A percentile compares a stretch with the other conserved stretches of the same genome.
Conservation (phyloP, 208 protist species). For the Crithidia brevicula region DNA sequence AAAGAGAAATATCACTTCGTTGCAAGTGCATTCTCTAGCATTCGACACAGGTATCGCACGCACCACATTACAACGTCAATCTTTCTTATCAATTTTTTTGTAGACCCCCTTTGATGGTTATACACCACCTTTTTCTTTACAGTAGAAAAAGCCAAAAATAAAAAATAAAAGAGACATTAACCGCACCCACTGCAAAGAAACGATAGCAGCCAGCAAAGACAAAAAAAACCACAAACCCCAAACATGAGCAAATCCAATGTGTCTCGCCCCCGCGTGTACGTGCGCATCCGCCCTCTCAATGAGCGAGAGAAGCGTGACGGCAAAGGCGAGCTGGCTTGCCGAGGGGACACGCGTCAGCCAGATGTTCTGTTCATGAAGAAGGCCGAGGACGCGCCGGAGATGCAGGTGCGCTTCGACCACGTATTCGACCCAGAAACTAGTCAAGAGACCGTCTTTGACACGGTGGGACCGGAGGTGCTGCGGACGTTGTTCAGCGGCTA, state of each 20-base stretch:
- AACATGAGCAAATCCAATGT: slow-evolving; percentile 75
- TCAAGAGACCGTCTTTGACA: slow-evolving; percentile 67
- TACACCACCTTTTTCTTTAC: slow-evolving; percentile 11
- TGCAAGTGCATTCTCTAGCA: too few species aligned
- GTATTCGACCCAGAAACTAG: slow-evolving; percentile 61
- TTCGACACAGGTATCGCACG: too few species aligned
- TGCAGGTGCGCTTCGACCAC: slow-evolving; percentile 87
- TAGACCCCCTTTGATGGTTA: too few species aligned
- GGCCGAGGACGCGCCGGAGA: slow-evolving; percentile 53
- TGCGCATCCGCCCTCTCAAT: slow-evolving; percentile 89
- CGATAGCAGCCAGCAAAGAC: too few species aligned
- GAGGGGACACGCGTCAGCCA: slow-evolving; percentile 53
- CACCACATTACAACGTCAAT: too few species aligned
- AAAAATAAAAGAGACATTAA: too few species aligned
- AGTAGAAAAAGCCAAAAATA: not conserved
- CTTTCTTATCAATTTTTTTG: too few species aligned
- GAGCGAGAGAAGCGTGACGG: slow-evolving; percentile 74
- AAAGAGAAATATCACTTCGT: too few species aligned
- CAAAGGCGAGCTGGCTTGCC: slow-evolving; percentile 70
- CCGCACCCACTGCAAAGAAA: too few species aligned
- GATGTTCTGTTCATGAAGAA: slow-evolving; percentile 87
- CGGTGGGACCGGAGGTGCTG: slow-evolving; percentile 72
- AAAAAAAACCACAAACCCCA: not conserved
- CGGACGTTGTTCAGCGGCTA: slow-evolving; percentile 86
- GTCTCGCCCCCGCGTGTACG: slow-evolving; percentile 89